Conservation (phyloP, 1,284 basidiomycete genomes). For the Xerocomus amazonicus region DNA sequence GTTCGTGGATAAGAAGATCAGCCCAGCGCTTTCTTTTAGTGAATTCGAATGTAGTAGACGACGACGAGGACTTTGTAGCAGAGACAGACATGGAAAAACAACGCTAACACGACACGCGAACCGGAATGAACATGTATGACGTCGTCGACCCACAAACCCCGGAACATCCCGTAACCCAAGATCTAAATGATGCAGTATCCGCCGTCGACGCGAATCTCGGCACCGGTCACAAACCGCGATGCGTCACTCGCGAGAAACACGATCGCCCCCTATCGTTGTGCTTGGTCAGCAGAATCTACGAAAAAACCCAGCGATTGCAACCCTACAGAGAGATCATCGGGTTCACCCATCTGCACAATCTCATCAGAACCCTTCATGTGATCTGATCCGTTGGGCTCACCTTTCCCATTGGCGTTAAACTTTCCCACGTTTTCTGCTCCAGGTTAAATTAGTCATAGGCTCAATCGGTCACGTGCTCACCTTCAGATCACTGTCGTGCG, state of each 20-base stretch:
- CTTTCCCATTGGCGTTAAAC: conserved; percentile 85
- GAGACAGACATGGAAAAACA: conserved; percentile 23
- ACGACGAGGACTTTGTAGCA: conserved; percentile 7
- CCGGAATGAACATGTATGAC: conserved; percentile 20
- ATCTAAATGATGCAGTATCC: conserved; percentile 70
- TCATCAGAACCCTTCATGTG: conserved; percentile 3
- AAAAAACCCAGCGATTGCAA: conserved; percentile 12
- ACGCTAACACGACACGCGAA: background rate
- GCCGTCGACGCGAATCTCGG: conserved; percentile 82
- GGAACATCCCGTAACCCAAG: conserved; percentile 12
- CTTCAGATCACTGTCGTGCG: conserved; percentile 69
- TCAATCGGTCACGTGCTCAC: conserved; percentile 34
- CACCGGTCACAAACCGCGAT: conserved; percentile 82
- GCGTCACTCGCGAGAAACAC: conserved; percentile 86
- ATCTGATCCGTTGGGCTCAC: conserved; percentile 35
- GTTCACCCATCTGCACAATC: conserved; percentile 68
- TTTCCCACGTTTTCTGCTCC: conserved; percentile 80
- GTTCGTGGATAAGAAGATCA: conserved; percentile 74
- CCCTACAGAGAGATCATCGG: conserved; percentile 69
- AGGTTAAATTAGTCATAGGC: conserved; percentile 10
- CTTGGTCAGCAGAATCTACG: conserved; percentile 6
- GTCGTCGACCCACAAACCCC: conserved; percentile 15
- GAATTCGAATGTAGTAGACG: conserved; percentile 59
- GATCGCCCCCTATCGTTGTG: conserved; percentile 66
- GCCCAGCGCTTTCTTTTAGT: conserved; percentile 84